Conservation (phyloP, 495 filamentous ascomycete species). For the Podospora sp. region DNA sequence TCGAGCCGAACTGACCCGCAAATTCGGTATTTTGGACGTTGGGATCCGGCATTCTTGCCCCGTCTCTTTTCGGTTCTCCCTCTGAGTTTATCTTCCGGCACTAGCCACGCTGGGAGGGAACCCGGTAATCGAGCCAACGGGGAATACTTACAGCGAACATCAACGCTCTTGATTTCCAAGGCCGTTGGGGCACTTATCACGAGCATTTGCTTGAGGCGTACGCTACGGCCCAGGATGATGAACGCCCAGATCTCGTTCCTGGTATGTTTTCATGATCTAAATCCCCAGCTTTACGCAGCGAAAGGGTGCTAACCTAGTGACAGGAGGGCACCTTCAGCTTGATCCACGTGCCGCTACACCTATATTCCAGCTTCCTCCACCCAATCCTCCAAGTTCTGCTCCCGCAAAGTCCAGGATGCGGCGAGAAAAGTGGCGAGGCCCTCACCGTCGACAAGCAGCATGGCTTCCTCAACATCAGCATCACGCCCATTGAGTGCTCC, state of each 20-base stretch:
- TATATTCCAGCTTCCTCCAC: conserved; percentile 81
- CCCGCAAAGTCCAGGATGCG: conserved; percentile 45
- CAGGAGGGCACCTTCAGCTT: conserved; percentile 87
- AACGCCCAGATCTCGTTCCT: conserved; percentile 60
- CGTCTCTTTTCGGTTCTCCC: background rate
- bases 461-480: conserved; percentile 88
- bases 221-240: conserved; percentile 38
- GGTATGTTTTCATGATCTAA: conserved; percentile 40
- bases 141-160: background rate
- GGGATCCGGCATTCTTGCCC: background rate
- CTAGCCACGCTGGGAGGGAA: background rate
- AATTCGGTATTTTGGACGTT: background rate
- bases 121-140: background rate
- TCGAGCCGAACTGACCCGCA: background rate
- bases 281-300: background rate
- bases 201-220: no score
- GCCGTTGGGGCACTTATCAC: no score
- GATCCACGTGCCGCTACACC: conserved; percentile 84
- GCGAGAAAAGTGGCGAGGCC: conserved; percentile 31
- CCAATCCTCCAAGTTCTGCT: conserved; percentile 84
- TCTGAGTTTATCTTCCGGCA: background rate
- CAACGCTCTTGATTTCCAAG: background rate
- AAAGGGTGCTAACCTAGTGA: conserved; percentile 1
- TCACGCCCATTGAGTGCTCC: conserved; percentile 92
- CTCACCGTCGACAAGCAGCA: conserved; percentile 56